phyloP scores from a whole-genome alignment of 2,329 filamentous ascomycete species.

The Didymella sp. region DNA sequence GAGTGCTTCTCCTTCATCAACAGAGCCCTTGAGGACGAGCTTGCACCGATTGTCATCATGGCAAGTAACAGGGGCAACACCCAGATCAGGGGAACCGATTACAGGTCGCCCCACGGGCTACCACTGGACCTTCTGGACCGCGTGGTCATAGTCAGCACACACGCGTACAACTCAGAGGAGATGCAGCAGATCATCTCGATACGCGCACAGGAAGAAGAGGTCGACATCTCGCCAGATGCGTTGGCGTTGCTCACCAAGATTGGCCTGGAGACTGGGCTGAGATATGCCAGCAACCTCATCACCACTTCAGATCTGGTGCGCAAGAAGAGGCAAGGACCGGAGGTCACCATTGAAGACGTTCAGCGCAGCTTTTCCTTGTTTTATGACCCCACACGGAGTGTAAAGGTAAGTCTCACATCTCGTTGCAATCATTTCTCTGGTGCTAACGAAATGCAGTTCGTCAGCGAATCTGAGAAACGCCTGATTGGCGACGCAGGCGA shows the following conservation, averaged over 20 bases:
- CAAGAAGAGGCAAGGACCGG: slow-evolving; percentile 83
- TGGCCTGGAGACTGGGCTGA: slow-evolving; percentile 85
- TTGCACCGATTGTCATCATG: slow-evolving; percentile 99
- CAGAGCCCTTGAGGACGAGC: slow-evolving; percentile 90
- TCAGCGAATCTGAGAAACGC: slow-evolving; percentile 86
- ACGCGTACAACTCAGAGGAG: slow-evolving; percentile 81
- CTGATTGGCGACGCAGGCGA: slow-evolving; percentile 87
- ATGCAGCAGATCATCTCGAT: slow-evolving; percentile 92
- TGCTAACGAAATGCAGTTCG: slow-evolving; percentile 62
- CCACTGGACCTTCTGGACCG: slow-evolving; percentile 96
- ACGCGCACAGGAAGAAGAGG: slow-evolving; percentile 92
- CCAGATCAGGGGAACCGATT: slow-evolving; percentile 90
- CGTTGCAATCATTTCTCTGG: neutral
- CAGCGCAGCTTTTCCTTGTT: slow-evolving; percentile 94
- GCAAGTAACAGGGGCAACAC: slow-evolving; percentile 94
- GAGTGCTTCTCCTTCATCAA: slow-evolving; percentile 99
- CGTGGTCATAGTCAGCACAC: slow-evolving; percentile 94
- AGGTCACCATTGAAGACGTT: slow-evolving; percentile 86
- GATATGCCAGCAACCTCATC: slow-evolving; percentile 98
- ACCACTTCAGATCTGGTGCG: slow-evolving; percentile 88
- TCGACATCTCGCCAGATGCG: slow-evolving; percentile 88
- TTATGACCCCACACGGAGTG: slow-evolving; percentile 86
- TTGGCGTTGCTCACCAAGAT: slow-evolving; percentile 95
- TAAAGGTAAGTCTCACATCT: slow-evolving; percentile 60
- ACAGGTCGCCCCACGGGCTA: slow-evolving; percentile 89